Base-by-base conservation (phyloP, 139 green algal species). In the Closterium sp. region DNA sequence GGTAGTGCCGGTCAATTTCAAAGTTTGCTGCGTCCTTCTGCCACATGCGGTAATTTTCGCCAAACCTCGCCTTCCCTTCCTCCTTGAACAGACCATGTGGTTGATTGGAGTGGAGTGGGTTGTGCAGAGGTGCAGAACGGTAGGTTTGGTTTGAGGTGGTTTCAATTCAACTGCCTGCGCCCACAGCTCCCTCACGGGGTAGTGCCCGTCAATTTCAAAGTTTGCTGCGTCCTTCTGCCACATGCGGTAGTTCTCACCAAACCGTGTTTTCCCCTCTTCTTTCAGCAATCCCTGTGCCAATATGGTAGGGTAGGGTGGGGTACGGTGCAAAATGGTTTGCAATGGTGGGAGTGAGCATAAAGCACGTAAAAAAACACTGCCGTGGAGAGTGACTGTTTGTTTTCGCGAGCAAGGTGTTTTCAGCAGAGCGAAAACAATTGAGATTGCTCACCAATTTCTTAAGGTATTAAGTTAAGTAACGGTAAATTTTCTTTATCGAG, bases 121-220 rank as follows among this genome's bases (percentile, higher is more conserved):
- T 42, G 34, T 42, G 34, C 34, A 42, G 34, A 4, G 34, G 34
- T 42, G 34, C 34, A 42, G 34, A 42, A 42, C 34, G 34, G 34
- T 42, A 6, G 34, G 34, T 10, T 42, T 0, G 34, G 34, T 86
- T 86, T n/a, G 22, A 10, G 73, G 73, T 5, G 73, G 73, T 5
- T 86, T 86, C 73, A 86, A 42, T 42, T n/a, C n/a, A n/a, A n/a
- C 97, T 11, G 96, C 98, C 42, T 98, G 95, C 27, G 21, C 87
- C 93, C 93, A 94, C 29, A 95, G 91, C 91, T 95, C 93, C n/a
- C 93, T 87, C 88, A 94, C 93, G 19, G 93, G 94, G 86, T 87
- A 96, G 86, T 98, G 97, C 0, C 95, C 96, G 86, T 99, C 97
- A 24, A 99, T 96, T 90, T 96, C 93, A 89, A 99, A 98, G n/a